Base-by-base conservation (phyloP, 768 basidiomycete species). In the Russula virescens region DNA sequence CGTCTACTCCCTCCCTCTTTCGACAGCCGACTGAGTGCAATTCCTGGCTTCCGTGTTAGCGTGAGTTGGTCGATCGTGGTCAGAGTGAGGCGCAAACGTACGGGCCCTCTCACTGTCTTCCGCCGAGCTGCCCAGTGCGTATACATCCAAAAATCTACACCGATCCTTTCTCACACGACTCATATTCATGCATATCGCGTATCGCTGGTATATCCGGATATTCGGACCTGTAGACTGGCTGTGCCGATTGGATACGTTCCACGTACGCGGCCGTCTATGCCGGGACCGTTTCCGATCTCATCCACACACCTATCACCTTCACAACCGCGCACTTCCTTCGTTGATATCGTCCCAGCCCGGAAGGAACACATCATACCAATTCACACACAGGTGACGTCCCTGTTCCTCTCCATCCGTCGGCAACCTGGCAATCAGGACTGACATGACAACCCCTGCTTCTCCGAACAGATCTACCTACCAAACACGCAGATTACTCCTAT, bases 391-490 rank as follows among this genome's bases (percentile, higher is more conserved):
- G 62, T 66, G 19, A 16, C n/a, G 35, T 60, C 26, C 45, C 21
- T 7, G 7, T 51, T 19, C 19, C 52, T 16, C 28, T 34, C 51
- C 31, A 31, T 23, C 23, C n/a, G 9, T 16, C 9, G 35, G 35
- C 13, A 18, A 10, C n/a, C 34, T 16, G 38, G 43, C 11, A 16
- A 9, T 34, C 31, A n/a, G 3, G 34, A 16, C 47, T 50, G 34
- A 53, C 35, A 19, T 21, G 26, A 16, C 21, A 5, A 8, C 11
- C 16, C 14, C 25, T n/a, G 18, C 18, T 11, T 42, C 16, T n/a
- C 16, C 1, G n/a, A n/a, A 35, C 19, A 66, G 62, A 48, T 66
- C 34, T 66, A 60, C 43, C 65, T 66, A 16, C 65, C 61, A 46
- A 10, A 58, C 18, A 63, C 65, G 16, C 65, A 66, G 42, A 66